Conservation (phyloP, 2,329 filamentous ascomycete genomes). For the Fusarium devonianum region DNA sequence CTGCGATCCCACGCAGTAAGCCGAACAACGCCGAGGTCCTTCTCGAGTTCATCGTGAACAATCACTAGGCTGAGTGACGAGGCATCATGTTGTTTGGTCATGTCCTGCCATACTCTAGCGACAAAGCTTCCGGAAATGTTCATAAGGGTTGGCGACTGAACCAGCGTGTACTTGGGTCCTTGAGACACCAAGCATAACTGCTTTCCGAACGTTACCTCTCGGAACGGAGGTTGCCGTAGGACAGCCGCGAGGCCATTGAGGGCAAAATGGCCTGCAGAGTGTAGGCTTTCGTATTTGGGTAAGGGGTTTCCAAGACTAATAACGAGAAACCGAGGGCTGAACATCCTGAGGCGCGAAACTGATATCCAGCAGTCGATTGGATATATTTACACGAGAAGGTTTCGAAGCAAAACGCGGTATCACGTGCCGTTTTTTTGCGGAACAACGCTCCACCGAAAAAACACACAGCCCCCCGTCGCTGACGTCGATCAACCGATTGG, state of each 20-base stretch:
- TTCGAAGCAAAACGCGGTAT: conserved; percentile 30
- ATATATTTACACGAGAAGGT: not conserved
- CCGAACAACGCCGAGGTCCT: conserved; percentile 70
- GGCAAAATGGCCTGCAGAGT: conserved; percentile 85
- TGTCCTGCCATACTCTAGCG: conserved; percentile 68
- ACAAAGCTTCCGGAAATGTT: conserved; percentile 82
- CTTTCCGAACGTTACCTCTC: conserved; percentile 55
- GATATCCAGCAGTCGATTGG: conserved; percentile 9
- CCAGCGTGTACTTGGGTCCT: conserved; percentile 67
- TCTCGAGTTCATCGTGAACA: conserved; percentile 89
- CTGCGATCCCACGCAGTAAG: conserved; percentile 70
- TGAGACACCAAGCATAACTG: conserved; percentile 59
- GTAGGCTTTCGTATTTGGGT: conserved; percentile 78
- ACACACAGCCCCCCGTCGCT: conserved; percentile 38
- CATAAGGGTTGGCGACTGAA: conserved; percentile 82
- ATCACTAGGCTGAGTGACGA: conserved; percentile 67
- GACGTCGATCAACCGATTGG: conserved; percentile 46
- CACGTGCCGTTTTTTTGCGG: conserved; percentile 39
- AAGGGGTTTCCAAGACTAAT: conserved; percentile 88
- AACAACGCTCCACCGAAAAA: conserved; percentile 13
- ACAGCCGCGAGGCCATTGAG: conserved; percentile 65
- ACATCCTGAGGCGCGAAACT: conserved; percentile 41
- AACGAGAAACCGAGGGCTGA: conserved; percentile 70
- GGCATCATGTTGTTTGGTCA: conserved; percentile 50
- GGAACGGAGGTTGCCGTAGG: conserved; percentile 57